Base-by-base conservation (phyloP, 371 early-diverging fungal species). In the Amoeboaphelidium protococcarum region DNA sequence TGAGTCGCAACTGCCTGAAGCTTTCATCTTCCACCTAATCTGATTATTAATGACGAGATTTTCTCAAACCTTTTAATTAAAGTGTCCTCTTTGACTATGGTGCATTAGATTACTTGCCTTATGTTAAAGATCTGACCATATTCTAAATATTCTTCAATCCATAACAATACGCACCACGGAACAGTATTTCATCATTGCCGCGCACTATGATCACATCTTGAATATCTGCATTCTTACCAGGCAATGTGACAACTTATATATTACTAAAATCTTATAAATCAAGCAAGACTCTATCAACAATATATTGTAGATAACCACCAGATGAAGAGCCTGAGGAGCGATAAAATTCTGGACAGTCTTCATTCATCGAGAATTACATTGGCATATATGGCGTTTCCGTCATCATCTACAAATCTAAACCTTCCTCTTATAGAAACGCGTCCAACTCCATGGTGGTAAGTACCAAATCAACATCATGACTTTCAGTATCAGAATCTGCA, bases 81-180 rank as follows among this genome's bases (percentile, higher is more conserved):
- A 42, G 41, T 21, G 20, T 12, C 46, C 26, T 46, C 12, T n/a
- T 26, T 21, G 46, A 27, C 42, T 21, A 3, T 13, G 20, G 19
- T 16, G 50, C 41, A 19, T 26, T n/a, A 23, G 24, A 42, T 26
- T 22, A 3, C 21, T 19, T 26, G 2, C 42, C 21, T 16, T 23
- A 26, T 45, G 31, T 27, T 0, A 49, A 4, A 52, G 80, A 83
- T 20, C 92, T 77, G 19, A 92, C 82, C 44, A 89, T 57, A 50
- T 87, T 91, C 61, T 95, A 94, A 51, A 95, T 82, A 56, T 95
- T 89, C 23, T 88, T 70, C 66, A 95, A 95, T 1, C 96, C 94
- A 60, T 90, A 90, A 0, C 81, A 80, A 0, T 76, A 64, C 0
- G 82, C 87, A 64, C 89, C 85, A 46, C 67, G 54, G 22, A 84